Conservation (phyloP, 306 rosid genomes). For the Arachis stenosperma region DNA sequence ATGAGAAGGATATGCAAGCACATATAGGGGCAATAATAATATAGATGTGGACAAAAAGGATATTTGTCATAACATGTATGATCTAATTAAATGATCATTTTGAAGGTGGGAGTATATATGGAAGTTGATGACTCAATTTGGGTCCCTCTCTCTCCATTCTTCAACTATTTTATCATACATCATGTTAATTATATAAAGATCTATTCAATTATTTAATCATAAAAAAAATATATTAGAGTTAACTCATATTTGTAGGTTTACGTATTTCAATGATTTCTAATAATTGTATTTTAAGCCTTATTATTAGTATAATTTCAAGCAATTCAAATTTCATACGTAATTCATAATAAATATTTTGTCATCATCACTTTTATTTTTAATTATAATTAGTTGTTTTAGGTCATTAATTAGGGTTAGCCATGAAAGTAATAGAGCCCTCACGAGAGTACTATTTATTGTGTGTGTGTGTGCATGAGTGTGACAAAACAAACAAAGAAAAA, state of each 20-base stretch:
- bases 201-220: constrained; percentile 28
- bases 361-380: too few species aligned
- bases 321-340: background rate
- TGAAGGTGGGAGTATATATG: constrained; percentile 41
- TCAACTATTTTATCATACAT: constrained; percentile 41
- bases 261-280: background rate
- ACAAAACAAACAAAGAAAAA: constrained; percentile 13
- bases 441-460: background rate
- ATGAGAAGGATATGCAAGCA: constrained; percentile 31
- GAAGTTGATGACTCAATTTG: constrained; percentile 48
- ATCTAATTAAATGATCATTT: constrained; percentile 53
- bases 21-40: constrained; percentile 53
- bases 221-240: background rate
- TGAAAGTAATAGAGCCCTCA: constrained; percentile 44
- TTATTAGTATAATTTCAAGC: background rate
- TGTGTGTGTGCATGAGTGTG: constrained; percentile 21
- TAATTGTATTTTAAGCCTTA: background rate
- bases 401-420: background rate
- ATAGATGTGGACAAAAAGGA: constrained; percentile 54
- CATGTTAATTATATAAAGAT: background rate
- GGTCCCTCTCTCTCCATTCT: constrained; percentile 37
- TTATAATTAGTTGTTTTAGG: background rate
- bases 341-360: background rate
- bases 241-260: background rate
- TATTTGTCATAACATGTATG: constrained; percentile 57